Conservation (phyloP, 305 asterid genomes). For the Nicotiana rustica region DNA sequence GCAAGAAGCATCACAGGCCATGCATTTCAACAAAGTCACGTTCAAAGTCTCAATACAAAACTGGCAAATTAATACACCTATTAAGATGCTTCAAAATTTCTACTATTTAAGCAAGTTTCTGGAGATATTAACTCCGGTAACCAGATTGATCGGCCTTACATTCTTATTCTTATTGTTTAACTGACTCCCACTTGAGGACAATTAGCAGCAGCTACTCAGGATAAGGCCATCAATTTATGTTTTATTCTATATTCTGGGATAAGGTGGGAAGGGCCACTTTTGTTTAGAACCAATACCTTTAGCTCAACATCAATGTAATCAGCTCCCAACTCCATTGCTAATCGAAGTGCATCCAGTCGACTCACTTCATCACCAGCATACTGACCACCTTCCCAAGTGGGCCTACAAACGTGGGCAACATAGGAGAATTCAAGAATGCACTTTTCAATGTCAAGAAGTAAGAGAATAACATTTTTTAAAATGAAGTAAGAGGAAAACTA, state of each 20-base stretch:
- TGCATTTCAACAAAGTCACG: constrained; percentile 1
- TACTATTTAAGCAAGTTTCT: too few relatives aligned
- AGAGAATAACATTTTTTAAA: too few relatives aligned
- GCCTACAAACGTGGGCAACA: constrained; percentile 55
- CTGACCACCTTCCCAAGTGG: constrained; percentile 96
- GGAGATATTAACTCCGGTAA: too few relatives aligned
- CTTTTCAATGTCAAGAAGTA: not conserved
- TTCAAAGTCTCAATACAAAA: not conserved
- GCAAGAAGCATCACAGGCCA: not conserved
- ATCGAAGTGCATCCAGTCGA: constrained; percentile 69
- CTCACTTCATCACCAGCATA: constrained; percentile 84
- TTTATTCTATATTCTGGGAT: not conserved
- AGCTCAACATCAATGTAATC: constrained; percentile 97
- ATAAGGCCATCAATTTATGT: not conserved
- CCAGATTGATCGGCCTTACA: too few relatives aligned
- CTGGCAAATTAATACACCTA: not conserved
- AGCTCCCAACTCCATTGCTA: constrained; percentile 97
- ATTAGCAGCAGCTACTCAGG: constrained; percentile 9
- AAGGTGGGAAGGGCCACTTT: constrained; percentile 21
- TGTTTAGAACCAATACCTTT: constrained; percentile 54
- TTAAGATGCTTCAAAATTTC: too few relatives aligned
- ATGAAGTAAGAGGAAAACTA: not conserved
- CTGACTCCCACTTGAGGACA: not conserved
- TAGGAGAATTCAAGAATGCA: constrained; percentile 32
- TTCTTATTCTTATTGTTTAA: not conserved